Base-by-base conservation (phyloP, 768 basidiomycete species). In the Coprinopsis strossmayeri region DNA sequence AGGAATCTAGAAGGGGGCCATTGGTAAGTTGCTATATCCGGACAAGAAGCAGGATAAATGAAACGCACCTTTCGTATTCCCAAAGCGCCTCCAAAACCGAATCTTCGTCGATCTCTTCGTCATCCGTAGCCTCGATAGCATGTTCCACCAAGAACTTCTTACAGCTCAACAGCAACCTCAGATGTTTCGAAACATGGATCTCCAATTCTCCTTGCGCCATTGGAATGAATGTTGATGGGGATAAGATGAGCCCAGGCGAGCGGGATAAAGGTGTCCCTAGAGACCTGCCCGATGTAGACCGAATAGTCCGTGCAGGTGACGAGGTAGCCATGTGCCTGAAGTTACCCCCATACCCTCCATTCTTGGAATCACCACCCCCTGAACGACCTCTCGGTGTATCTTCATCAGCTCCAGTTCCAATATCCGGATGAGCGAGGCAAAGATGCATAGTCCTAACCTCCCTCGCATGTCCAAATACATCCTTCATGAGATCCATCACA, bases 131-230 rank as follows among this genome's bases (percentile, higher is more conserved):
- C 63, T 66, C 63, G 3, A 63, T 17, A 4, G 64, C 69, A 34
- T 72, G 64, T 51, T 71, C 65, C 18, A 71, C 67, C 7, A 66
- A 53, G 45, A 65, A 62, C 5, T 61, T 59, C 47, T 55, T 64
- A 56, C 54, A 81, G 42, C 62, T 69, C 71, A 55, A 72, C 69
- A 47, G 57, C 60, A 50, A 81, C 58, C 34, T 80, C 74, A 52
- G 66, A 60, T 83, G 74, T 63, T 79, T 81, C 58, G 78, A 81
- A 13, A 77, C 71, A 56, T 84, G 81, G 70, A 82, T 78, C 64
- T 87, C 84, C 24, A 88, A 66, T 58, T 84, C 82, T 3, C 65
- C 55, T 25, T 79, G 74, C 1, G 69, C 45, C 58, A 81, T 69
- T 0, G 81, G 76, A 38, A 85, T 68, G 60, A 84, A 79, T 13